Conservation (phyloP, 129 eudicot genomes). For the Lactuca saligna region DNA sequence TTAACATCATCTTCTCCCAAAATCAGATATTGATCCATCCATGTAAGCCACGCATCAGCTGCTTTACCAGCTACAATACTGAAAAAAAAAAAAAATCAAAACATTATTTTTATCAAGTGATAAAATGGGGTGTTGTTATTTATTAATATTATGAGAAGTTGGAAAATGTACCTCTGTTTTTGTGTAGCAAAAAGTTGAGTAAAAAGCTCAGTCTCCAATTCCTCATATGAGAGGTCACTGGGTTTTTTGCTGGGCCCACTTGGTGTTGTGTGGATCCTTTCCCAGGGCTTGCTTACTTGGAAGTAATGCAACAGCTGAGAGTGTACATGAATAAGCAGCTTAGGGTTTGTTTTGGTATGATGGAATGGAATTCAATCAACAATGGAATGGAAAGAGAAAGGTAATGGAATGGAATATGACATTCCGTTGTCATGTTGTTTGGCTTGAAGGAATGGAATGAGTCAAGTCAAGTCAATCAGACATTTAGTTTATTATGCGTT, state of each 20-base stretch:
- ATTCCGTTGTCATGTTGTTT: too few relatives aligned
- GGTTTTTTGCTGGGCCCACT: slow-evolving; percentile 40
- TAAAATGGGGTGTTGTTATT: neutral
- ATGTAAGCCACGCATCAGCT: slow-evolving; percentile 65
- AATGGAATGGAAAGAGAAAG: too few relatives aligned
- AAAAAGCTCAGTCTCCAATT: slow-evolving; percentile 59
- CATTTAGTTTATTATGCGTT: too few relatives aligned
- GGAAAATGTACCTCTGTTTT: slow-evolving; percentile 50
- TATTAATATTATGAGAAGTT: neutral
- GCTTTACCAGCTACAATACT: slow-evolving; percentile 59
- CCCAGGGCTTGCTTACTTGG: slow-evolving; percentile 62
- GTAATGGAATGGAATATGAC: too few relatives aligned
- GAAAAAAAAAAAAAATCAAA: slow-evolving; percentile 16
- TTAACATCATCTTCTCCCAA: slow-evolving; percentile 32
- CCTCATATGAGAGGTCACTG: slow-evolving; percentile 37
- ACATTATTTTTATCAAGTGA: too few relatives aligned
- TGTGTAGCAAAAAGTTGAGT: slow-evolving; percentile 41
- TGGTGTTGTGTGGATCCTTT: slow-evolving; percentile 37
- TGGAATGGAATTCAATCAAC: too few relatives aligned
- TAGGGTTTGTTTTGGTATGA: too few relatives aligned
- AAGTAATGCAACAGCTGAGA: slow-evolving; percentile 57
- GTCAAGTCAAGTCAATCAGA: too few relatives aligned
- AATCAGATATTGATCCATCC: slow-evolving; percentile 54
- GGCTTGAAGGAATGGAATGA: too few relatives aligned
- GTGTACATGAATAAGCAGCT: too few relatives aligned